phyloP scores from a whole-genome alignment of 1,139 yeast genomes.

The Saccharomyces uvarum region DNA sequence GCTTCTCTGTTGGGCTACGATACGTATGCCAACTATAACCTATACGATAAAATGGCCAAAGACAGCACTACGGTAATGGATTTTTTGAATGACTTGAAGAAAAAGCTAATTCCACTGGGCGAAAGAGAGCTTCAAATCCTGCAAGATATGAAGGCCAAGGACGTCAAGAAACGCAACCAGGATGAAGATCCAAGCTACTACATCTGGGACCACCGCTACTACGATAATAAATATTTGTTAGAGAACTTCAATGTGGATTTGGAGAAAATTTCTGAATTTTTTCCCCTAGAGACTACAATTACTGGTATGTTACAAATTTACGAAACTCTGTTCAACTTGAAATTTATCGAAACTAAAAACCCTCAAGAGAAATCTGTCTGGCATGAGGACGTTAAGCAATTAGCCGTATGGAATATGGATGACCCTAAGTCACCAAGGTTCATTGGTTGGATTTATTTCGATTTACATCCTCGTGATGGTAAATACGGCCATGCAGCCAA shows the following conservation, averaged over 20 bases:
- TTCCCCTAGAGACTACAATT: constrained; percentile 65
- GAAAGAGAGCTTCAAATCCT: constrained; percentile 45
- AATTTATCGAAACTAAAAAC: constrained; percentile 47
- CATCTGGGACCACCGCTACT: constrained; percentile 69
- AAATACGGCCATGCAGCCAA: constrained; percentile 86
- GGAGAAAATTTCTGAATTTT: constrained; percentile 64
- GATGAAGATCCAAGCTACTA: constrained; percentile 42
- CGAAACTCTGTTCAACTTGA: constrained; percentile 58
- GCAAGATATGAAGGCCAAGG: constrained; percentile 47
- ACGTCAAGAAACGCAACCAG: constrained; percentile 40
- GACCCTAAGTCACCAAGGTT: constrained; percentile 45
- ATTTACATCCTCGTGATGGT: constrained; percentile 77
- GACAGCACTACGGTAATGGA: constrained; percentile 48
- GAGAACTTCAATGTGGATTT: constrained; percentile 64
- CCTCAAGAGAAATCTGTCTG: constrained; percentile 42
- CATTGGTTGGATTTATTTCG: constrained; percentile 73
- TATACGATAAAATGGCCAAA: constrained; percentile 79
- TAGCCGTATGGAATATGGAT: constrained; percentile 63
- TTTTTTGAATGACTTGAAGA: constrained; percentile 55
- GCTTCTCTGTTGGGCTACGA: constrained; percentile 60
- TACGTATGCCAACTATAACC: constrained; percentile 57
- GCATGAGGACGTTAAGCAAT: constrained; percentile 74
- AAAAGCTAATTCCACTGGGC: constrained; percentile 54
- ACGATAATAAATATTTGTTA: constrained; percentile 57
- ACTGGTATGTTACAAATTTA: constrained; percentile 61